Evolutionary conservation across 805 yeast species (phyloP).

Genomic region (Wickerhamomyces bovis): DNA sequence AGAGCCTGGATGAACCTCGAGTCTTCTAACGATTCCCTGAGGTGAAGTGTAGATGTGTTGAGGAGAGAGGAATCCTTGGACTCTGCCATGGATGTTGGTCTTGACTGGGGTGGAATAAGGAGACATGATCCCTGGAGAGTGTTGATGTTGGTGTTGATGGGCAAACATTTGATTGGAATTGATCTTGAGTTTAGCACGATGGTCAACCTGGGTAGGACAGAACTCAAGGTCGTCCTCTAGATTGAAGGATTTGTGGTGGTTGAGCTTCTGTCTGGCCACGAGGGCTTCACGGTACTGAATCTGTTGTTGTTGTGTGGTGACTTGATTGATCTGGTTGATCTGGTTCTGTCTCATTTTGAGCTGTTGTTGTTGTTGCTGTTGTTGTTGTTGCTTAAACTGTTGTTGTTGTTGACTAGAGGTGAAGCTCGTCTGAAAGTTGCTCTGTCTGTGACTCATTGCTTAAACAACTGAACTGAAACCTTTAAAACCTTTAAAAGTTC

Average conservation of each 20-base stretch:
- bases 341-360: not conserved
- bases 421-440: conserved; percentile 1
- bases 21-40: conserved; percentile 16
- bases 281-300: conserved; percentile 19
- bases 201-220: conserved; percentile 38
- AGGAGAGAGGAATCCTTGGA: conserved; percentile 10
- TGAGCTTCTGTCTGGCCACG: conserved; percentile 42
- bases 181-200: not conserved
- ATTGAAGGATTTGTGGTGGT: conserved; percentile 64
- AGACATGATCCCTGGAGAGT: conserved; percentile 5
- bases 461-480: no score
- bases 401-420: not conserved
- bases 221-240: conserved; percentile 68
- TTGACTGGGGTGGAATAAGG: conserved; percentile 19
- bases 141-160: conserved; percentile 4
- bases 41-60: conserved; percentile 13
- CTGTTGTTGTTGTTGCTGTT: not conserved
- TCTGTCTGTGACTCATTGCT: not conserved
- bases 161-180: not conserved
- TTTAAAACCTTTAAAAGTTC: no score
- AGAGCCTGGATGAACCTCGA: conserved; percentile 5
- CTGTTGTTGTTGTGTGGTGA: conserved; percentile 11
- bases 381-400: not conserved
- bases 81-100: not conserved
- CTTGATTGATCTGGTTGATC: conserved; percentile 4